A percentile compares a stretch with the other conserved stretches of the same genome.
Evolutionary conservation across 345 rosid species (phyloP).

Genomic region (Populus alba): DNA sequence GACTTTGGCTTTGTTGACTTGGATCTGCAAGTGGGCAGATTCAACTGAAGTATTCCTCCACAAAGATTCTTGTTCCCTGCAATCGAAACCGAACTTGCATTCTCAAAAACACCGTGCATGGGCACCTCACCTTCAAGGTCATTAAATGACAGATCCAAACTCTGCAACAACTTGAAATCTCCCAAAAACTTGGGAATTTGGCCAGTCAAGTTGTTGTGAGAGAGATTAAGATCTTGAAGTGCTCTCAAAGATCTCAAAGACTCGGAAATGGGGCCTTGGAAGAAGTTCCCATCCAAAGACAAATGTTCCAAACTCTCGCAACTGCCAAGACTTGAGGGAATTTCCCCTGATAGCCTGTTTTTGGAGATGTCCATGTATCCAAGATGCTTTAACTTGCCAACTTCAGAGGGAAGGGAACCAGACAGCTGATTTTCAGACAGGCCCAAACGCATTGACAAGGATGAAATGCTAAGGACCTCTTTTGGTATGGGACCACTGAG

Average conservation of each 20-base stretch:
- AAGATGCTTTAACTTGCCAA: neutral
- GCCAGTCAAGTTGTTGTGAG: too few relatives aligned
- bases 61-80: constrained; percentile 9
- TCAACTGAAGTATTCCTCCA: constrained; percentile 5
- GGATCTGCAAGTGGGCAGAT: neutral
- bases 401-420: constrained; percentile 3
- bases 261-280: too few relatives aligned
- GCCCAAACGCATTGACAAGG: neutral
- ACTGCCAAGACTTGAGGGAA: constrained; percentile 4
- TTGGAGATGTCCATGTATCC: neutral
- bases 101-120: constrained; percentile 1
- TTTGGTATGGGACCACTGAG: too few relatives aligned
- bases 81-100: neutral
- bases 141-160: too few relatives aligned
- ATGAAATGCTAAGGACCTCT: neutral
- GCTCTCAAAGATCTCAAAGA: too few relatives aligned
- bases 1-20: neutral
- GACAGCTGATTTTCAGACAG: neutral
- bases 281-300: too few relatives aligned
- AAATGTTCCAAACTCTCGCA: constrained; percentile 4
- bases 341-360: constrained; percentile 12
- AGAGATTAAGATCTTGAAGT: too few relatives aligned
- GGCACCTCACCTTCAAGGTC: constrained; percentile 1
- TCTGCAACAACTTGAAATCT: too few relatives aligned
- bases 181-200: too few relatives aligned